Base-by-base conservation (phyloP, 805 yeast genomes). In the Candida manassasensis region DNA sequence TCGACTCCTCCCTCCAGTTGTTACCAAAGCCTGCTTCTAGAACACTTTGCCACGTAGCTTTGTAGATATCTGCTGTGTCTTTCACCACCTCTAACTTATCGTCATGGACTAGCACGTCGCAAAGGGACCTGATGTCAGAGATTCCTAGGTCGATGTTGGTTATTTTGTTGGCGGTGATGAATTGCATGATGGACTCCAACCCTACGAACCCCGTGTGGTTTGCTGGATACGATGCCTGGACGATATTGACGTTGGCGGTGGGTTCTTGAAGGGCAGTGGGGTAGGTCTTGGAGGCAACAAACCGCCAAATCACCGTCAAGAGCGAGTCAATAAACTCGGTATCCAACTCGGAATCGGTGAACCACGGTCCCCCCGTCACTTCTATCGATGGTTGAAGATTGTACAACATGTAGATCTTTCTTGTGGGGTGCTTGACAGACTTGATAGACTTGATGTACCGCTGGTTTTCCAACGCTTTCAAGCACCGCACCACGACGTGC, bases 301-400 rank as follows among this genome's bases (percentile, higher is more conserved):
- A 90, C 46, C 93, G 71, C 96, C 97, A 93, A 6, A 89, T 79
- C 28, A 89, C 89, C 14, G 86, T 78, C 45, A 86, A 59, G 37
- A 93, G 63, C 32, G 87, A 78, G 45, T 86, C 90, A 39, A 93
- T 89, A 51, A 93, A 93, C 58, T 90, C 97, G 3, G 87, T 79
- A 55, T 93, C 98, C 38, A 93, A 69, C 59, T 93, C 97, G 22
- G 89, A 79, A 55, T 93, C 98, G 0, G 97, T 88, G 55, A 89
- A 93, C 98, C 98, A 93, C 3, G 97, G 97, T 4, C 98, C 98
- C 44, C 98, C 98, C 0, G 97, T 93, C 25, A 93, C 93, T 46
- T 90, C 97, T 21, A 86, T 81, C 3, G 95, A 83, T 4, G 98
- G 98, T 55, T 88, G 96, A 45, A 93, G 66, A 52, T 86, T 81